Conservation (phyloP, 2,329 filamentous ascomycete species). For the Dactylellina parvicollis region DNA sequence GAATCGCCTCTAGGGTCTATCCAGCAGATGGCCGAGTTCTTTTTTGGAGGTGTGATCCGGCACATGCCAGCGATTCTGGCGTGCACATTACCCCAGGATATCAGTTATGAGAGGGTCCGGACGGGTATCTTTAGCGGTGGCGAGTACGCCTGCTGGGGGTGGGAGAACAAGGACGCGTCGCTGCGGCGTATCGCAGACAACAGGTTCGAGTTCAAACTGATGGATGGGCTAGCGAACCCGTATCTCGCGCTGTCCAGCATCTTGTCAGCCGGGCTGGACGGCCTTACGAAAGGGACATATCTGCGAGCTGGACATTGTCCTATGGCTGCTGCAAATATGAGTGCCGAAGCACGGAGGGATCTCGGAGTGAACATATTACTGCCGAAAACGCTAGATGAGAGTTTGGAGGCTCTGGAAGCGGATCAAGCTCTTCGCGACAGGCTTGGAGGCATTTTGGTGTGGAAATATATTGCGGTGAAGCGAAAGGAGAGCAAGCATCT, state of each 20-base stretch:
- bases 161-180: conserved; percentile 58
- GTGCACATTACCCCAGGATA: conserved; percentile 56
- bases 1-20: no score
- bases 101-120: conserved; percentile 57
- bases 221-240: conserved; percentile 59
- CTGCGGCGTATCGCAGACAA: conserved; percentile 56
- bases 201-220: conserved; percentile 58
- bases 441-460: not conserved
- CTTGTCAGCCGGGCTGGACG: conserved; percentile 56
- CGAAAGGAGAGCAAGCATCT: not conserved
- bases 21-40: conserved; percentile 50
- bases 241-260: conserved; percentile 57
- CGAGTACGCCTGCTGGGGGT: conserved; percentile 58
- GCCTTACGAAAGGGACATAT: conserved; percentile 18
- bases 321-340: not conserved
- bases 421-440: not conserved
- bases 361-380: not conserved
- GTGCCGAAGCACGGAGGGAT: not conserved
- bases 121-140: conserved; percentile 58
- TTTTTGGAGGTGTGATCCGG: conserved; percentile 57
- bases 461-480: not conserved
- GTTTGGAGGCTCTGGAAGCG: not conserved
- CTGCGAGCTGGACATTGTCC: not conserved
- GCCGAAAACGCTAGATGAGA: not conserved
- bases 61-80: conserved; percentile 57